Evolutionary conservation across 2,329 filamentous ascomycete genomes (phyloP).

Genomic region (Colletotrichum sp.): DNA sequence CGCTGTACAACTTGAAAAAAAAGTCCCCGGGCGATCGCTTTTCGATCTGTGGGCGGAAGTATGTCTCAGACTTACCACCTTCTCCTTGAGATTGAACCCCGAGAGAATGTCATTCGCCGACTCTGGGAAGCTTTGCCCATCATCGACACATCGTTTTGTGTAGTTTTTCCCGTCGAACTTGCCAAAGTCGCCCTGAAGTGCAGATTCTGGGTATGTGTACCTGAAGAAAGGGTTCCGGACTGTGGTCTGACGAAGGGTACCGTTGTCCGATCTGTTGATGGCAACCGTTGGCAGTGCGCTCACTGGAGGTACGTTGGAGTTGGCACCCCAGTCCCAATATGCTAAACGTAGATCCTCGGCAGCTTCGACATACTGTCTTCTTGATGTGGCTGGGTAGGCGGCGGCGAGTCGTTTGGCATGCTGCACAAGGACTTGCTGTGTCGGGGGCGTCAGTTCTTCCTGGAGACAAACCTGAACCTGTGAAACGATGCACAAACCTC

Average conservation of each 20-base stretch:
- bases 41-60: background rate
- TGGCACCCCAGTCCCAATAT: conserved; percentile 60
- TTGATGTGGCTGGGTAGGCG: conserved; percentile 1
- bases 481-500: conserved; percentile 32
- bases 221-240: conserved; percentile 59
- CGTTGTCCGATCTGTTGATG: conserved; percentile 46
- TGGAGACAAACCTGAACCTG: background rate
- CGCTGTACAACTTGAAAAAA: background rate
- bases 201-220: conserved; percentile 52
- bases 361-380: conserved; percentile 43
- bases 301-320: conserved; percentile 47
- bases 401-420: conserved; percentile 28
- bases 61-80: conserved; percentile 40
- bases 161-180: conserved; percentile 21
- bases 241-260: conserved; percentile 27
- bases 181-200: conserved; percentile 42
- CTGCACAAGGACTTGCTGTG: conserved; percentile 29
- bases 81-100: conserved; percentile 39
- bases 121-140: conserved; percentile 38
- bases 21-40: background rate
- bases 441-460: background rate
- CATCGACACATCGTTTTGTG: conserved; percentile 14
- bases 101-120: conserved; percentile 41
- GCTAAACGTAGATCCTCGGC: conserved; percentile 53
- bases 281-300: conserved; percentile 37